Evolutionary conservation across 192 early-diverging fungal species (phyloP).

Genomic region (Linnemannia exigua): DNA sequence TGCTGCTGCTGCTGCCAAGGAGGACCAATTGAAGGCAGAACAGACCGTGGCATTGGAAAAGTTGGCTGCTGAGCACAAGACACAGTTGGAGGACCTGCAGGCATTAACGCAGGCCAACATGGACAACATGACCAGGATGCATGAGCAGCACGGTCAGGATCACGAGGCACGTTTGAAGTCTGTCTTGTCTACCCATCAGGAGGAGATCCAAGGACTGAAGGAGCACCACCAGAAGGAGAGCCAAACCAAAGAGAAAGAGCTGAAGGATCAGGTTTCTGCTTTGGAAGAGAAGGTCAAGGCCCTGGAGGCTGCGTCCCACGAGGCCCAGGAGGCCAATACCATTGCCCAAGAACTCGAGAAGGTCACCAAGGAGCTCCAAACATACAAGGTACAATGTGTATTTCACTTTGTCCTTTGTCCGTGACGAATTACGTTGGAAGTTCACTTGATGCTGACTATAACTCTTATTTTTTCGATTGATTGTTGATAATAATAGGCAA

Average conservation of each 20-base stretch:
- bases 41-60: slow-evolving; percentile 12
- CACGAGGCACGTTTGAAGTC: slow-evolving; percentile 34
- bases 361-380: slow-evolving; percentile 54
- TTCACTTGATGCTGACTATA: background rate
- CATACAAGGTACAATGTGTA: slow-evolving; percentile 48
- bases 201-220: slow-evolving; percentile 42
- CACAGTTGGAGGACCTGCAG: slow-evolving; percentile 32
- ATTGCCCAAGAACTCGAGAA: slow-evolving; percentile 24
- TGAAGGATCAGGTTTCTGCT: background rate
- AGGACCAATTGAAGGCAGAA: slow-evolving; percentile 32
- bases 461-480: background rate
- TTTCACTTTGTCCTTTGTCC: background rate
- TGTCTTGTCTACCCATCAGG: slow-evolving; percentile 39
- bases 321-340: slow-evolving; percentile 12
- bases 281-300: slow-evolving; percentile 37
- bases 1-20: slow-evolving; percentile 20
- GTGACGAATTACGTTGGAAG: background rate
- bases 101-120: slow-evolving; percentile 24
- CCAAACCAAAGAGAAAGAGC: slow-evolving; percentile 29
- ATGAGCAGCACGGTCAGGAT: slow-evolving; percentile 52
- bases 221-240: slow-evolving; percentile 15
- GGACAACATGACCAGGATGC: slow-evolving; percentile 54
- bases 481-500: slow-evolving; percentile 3
- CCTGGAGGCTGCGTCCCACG: slow-evolving; percentile 7
- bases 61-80: slow-evolving; percentile 29